Base-by-base conservation (phyloP, 1,139 yeast genomes). In the Kodamaea sp. region DNA sequence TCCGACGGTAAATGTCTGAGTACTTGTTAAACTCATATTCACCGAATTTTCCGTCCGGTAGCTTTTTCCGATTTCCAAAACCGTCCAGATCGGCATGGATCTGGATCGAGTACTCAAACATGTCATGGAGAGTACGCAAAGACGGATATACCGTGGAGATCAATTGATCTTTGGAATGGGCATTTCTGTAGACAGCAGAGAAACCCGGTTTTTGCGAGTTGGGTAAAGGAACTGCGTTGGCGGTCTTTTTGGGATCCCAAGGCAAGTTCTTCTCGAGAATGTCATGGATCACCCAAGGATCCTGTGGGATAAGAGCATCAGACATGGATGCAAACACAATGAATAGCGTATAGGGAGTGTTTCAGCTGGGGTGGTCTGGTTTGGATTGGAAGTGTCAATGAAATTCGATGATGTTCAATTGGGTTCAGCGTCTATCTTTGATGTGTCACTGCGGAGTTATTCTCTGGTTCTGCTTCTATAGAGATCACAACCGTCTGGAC, bases 171-270 rank as follows among this genome's bases (percentile, higher is more conserved):
- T 59, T 60, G 4, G 67, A 51, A 27, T 44, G 48, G 1, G 52
- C 56, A 50, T 75, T 78, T 49, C 88, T 62, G 54, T 75, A 83
- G 26, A 78, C 49, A 3, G 73, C 59, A 9, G 86, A 77, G 51
- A 52, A 74, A 1, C 85, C 85, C 2, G 64, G 61, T 42, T 52
- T 53, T 37, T 57, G 58, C 27, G 81, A 43, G 18, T 73, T 67
- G 2, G 81, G 76, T 0, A 82, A 38, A 0, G 79, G 62, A 3
- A 63, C 50, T 4, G 65, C 55, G 13, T 34, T 30, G 14, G 41
- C 24, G 25, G 37, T 24, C 3, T 23, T 14, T 2, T 22, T 27
- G 11, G 35, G 39, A 22, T 49, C 50, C 29, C 47, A 14, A 7
- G 57, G 55, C 14, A 48, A 22, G 10, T 15, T 24, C 13, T 26